phyloP scores from a whole-genome alignment of 306 rosid species.

The Medicago lupulina region DNA sequence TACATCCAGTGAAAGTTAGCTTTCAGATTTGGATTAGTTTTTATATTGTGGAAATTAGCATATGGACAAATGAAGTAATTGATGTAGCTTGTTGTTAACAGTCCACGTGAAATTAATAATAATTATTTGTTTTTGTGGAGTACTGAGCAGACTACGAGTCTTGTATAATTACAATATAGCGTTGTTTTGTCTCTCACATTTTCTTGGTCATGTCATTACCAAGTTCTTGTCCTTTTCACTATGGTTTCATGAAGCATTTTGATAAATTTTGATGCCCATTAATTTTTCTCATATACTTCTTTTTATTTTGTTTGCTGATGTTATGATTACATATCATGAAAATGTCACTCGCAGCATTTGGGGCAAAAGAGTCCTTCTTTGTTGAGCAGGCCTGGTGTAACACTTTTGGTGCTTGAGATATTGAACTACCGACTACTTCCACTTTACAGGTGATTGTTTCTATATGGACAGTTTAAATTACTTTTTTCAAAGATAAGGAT shows the following conservation, averaged over 20 bases:
- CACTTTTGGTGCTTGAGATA: conserved; percentile 95
- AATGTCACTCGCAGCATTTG: conserved; percentile 65
- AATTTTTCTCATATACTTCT: conserved; percentile 18
- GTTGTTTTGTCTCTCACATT: conserved; percentile 29
- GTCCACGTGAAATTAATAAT: conserved; percentile 7
- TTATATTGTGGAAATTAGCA: conserved; percentile 29
- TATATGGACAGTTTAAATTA: conserved; percentile 21
- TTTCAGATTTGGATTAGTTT: conserved; percentile 6
- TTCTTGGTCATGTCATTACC: conserved; percentile 30
- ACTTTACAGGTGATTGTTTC: conserved; percentile 79
- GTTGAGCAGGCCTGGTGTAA: conserved; percentile 92
- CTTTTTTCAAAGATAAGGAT: background rate
- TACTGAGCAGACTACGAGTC: conserved; percentile 8
- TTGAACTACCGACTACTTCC: conserved; percentile 97
- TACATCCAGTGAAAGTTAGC: conserved; percentile 21
- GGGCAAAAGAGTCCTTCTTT: conserved; percentile 81
- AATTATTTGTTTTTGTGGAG: conserved; percentile 31
- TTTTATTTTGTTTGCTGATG: conserved; percentile 1
- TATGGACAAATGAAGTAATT: conserved; percentile 21
- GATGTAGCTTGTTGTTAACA: conserved; percentile 27
- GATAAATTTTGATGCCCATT: conserved; percentile 15
- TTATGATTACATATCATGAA: conserved; percentile 34
- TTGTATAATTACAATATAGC: background rate
- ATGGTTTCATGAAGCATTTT: conserved; percentile 30
- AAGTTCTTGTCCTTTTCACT: conserved; percentile 27